phyloP scores from a whole-genome alignment of 2,329 filamentous ascomycete species.

The Exophiala calicioides region DNA sequence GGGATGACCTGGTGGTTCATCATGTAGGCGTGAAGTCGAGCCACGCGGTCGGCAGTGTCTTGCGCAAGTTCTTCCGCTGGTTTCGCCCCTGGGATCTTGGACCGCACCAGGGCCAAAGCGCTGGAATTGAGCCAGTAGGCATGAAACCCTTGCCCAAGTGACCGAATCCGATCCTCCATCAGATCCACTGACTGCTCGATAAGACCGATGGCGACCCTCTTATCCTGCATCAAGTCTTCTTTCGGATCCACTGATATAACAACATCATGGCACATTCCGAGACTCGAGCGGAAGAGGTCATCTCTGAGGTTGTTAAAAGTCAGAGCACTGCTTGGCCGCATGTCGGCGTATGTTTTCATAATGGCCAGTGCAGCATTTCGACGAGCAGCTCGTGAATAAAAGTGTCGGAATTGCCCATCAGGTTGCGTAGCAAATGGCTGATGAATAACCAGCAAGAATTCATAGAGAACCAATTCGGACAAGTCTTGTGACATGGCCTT shows the following conservation, averaged over 20 bases:
- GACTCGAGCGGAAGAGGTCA: constrained; percentile 20
- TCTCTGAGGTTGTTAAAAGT: constrained; percentile 20
- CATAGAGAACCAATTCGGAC: constrained; percentile 34
- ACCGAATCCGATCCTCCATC: constrained; percentile 38
- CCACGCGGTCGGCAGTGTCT: constrained; percentile 32
- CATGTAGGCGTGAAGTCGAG: constrained; percentile 15
- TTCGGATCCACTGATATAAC: constrained; percentile 4
- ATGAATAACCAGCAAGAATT: constrained; percentile 36
- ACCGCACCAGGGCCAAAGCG: constrained; percentile 36
- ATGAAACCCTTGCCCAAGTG: constrained; percentile 39
- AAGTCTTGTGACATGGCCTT: constrained; percentile 27
- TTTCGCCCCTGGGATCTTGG: constrained; percentile 30
- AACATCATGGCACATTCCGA: constrained; percentile 20
- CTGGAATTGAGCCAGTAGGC: constrained; percentile 40
- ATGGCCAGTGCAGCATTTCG: constrained; percentile 25
- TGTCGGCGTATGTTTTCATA: constrained; percentile 20
- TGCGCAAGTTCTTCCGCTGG: constrained; percentile 27
- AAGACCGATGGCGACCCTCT: constrained; percentile 7
- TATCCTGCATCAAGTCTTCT: constrained; percentile 17
- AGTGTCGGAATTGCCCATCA: constrained; percentile 30
- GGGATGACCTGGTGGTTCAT: constrained; percentile 16
- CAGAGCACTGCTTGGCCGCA: constrained; percentile 13
- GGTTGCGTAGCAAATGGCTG: constrained; percentile 33
- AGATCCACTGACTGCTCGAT: constrained; percentile 35
- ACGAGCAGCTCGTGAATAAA: constrained; percentile 33